Conservation (phyloP, 1,139 yeast genomes). For the Geotrichum restrictum region DNA sequence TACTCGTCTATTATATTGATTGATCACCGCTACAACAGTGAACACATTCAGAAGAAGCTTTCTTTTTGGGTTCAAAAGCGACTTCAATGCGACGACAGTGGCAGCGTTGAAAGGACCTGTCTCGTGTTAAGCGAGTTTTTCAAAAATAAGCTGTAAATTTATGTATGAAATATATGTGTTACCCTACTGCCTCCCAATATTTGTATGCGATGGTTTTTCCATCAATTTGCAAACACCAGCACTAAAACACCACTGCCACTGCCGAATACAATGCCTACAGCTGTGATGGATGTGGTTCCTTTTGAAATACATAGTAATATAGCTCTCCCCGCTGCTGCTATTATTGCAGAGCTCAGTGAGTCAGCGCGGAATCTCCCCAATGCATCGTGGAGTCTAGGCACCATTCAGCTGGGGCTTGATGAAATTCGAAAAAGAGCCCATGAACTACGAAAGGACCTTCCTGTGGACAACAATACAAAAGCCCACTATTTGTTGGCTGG, state of each 20-base stretch:
- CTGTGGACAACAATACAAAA: constrained; percentile 59
- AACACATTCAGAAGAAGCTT: constrained; percentile 55
- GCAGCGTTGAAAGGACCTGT: background rate
- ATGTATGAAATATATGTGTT: no score
- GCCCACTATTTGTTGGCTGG: constrained; percentile 91
- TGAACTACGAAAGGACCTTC: constrained; percentile 49
- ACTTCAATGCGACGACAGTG: constrained; percentile 3
- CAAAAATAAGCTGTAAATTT: constrained; percentile 1
- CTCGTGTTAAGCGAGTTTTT: constrained; percentile 5
- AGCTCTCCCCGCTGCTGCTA: constrained; percentile 39
- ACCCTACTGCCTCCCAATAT: no score
- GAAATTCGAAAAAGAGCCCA: constrained; percentile 73
- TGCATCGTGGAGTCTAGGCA: constrained; percentile 59
- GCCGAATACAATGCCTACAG: constrained; percentile 13
- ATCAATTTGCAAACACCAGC: background rate
- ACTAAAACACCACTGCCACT: background rate
- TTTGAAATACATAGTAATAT: background rate
- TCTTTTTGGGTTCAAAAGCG: constrained; percentile 70
- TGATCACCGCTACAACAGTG: constrained; percentile 56
- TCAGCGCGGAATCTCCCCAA: constrained; percentile 71
- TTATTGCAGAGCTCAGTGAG: constrained; percentile 62
- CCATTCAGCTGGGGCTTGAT: constrained; percentile 70
- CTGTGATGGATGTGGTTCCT: constrained; percentile 1
- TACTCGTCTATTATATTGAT: constrained; percentile 71
- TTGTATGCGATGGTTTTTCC: background rate